Conservation (phyloP, 2,329 filamentous ascomycete species). For the Monosporascus sp. region DNA sequence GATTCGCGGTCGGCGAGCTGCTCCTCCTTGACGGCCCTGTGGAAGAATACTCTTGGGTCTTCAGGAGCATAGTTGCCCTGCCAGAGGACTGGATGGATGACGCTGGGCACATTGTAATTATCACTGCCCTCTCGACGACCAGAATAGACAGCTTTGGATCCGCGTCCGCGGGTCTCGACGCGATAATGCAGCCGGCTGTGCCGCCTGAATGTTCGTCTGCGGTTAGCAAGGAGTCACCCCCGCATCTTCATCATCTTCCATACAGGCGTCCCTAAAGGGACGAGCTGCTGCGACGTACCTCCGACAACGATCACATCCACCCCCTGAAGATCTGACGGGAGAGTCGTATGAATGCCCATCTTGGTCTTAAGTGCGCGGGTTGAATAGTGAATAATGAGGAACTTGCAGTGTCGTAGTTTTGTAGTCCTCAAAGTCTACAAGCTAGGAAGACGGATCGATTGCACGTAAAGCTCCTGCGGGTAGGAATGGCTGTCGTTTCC, state of each 20-base stretch:
- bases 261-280: background rate
- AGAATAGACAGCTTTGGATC: slow-evolving; percentile 39
- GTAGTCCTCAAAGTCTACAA: no score
- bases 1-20: slow-evolving; percentile 37
- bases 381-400: no score
- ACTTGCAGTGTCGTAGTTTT: no score
- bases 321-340: background rate
- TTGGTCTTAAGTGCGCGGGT: no score
- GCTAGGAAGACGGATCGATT: no score
- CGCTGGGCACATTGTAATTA: slow-evolving; percentile 41
- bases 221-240: background rate
- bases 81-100: slow-evolving; percentile 46
- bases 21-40: slow-evolving; percentile 38
- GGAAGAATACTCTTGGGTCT: slow-evolving; percentile 39
- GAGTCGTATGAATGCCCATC: no score
- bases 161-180: slow-evolving; percentile 44
- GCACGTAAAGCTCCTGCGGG: no score
- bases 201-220: slow-evolving; percentile 17
- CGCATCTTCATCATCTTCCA: slow-evolving; percentile 15
- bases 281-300: background rate
- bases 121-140: slow-evolving; percentile 50
- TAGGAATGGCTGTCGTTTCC: no score
- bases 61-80: slow-evolving; percentile 39
- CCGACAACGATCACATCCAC: background rate
- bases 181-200: slow-evolving; percentile 42